phyloP scores from a whole-genome alignment of 2,329 filamentous ascomycete species.

The Botryotinia calthae region DNA sequence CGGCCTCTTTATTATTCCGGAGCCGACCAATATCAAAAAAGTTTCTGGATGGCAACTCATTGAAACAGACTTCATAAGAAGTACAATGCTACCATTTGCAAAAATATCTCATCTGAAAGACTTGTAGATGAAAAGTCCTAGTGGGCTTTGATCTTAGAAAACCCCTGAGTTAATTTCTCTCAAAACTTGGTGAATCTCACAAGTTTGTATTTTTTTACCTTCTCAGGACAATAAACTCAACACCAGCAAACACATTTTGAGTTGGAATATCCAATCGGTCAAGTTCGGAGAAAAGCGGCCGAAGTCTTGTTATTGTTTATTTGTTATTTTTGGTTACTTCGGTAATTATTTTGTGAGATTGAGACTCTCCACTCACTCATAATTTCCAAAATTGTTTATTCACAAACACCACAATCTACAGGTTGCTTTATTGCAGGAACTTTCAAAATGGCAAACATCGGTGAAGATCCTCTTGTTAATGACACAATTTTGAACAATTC shows the following conservation, averaged over 20 bases:
- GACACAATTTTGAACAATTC: not conserved
- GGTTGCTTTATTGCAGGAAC: not conserved
- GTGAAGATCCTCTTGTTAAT: slow-evolving; percentile 13
- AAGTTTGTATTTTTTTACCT: slow-evolving; percentile 4
- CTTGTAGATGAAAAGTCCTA: not conserved
- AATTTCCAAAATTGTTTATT: not conserved
- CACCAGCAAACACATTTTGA: not conserved
- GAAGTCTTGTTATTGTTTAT: not conserved
- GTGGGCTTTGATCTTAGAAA: not conserved
- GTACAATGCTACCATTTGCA: not conserved
- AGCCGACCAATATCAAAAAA: slow-evolving; percentile 13
- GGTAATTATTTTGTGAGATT: slow-evolving; percentile 1
- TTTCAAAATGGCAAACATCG: slow-evolving; percentile 23
- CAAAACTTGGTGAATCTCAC: not conserved
- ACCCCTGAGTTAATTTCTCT: not conserved
- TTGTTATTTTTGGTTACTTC: slow-evolving; percentile 13
- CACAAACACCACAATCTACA: slow-evolving; percentile 3
- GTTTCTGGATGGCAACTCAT: not conserved
- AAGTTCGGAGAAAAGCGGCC: not conserved
- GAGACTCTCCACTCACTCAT: not conserved
- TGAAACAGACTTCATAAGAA: not conserved
- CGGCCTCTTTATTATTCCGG: slow-evolving; percentile 13
- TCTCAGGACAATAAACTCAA: not conserved
- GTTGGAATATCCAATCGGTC: not conserved
- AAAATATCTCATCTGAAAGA: not conserved